Evolutionary conservation across 148 eudicot species (phyloP).

Genomic region (Talinum fruticosum): DNA sequence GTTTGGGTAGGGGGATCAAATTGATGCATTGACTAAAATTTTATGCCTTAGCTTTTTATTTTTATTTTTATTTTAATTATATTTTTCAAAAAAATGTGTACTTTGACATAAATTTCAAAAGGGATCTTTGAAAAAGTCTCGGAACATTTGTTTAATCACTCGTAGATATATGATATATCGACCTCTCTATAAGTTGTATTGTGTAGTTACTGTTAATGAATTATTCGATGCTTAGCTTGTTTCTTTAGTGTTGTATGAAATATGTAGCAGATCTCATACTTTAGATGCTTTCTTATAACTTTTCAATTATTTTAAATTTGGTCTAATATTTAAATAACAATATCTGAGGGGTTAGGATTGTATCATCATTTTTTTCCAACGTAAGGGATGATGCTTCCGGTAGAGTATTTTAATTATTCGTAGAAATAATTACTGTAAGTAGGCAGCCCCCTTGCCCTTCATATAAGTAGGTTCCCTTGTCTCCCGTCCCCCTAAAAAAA

Average conservation of each 20-base stretch:
- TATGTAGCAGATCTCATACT: background rate
- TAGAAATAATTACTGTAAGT: background rate
- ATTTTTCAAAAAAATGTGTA: conserved; percentile 15
- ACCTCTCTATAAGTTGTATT: background rate
- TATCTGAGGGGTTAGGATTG: background rate
- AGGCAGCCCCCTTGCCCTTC: background rate
- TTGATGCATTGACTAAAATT: conserved; percentile 26
- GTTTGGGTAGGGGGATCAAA: conserved; percentile 11
- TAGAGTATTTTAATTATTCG: background rate
- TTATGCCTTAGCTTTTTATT: conserved; percentile 10
- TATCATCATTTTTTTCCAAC: background rate
- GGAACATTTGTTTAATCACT: background rate
- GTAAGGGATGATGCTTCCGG: background rate
- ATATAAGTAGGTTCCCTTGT: background rate
- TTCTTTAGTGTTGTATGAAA: conserved; percentile 6
- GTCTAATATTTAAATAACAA: background rate
- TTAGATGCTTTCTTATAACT: conserved; percentile 11
- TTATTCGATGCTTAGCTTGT: conserved; percentile 8
- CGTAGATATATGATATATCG: too few relatives aligned
- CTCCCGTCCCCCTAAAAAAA: background rate
- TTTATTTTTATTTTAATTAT: background rate
- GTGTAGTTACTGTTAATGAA: background rate
- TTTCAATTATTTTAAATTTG: background rate
- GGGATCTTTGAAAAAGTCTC: conserved; percentile 18
- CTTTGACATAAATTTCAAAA: conserved; percentile 15